Percentiles rank a stretch among this genome's conserved stretches.
Conservation (phyloP, 306 rosid species). For the Astragalus membranaceus region DNA sequence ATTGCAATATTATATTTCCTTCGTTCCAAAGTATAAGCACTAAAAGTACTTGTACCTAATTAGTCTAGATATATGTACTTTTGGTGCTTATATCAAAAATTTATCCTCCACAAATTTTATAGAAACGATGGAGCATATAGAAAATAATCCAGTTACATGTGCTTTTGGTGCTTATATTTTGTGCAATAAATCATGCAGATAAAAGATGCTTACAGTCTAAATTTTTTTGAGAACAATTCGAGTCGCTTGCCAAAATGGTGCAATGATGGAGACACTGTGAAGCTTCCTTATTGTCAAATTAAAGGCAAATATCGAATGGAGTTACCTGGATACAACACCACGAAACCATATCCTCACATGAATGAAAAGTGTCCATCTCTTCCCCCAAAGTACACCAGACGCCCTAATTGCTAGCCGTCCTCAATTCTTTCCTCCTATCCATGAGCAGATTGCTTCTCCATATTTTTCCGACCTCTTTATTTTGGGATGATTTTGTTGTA, state of each 20-base stretch:
- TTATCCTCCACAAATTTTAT: too few species aligned
- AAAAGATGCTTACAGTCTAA: slow-evolving; percentile 87
- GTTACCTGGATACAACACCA: slow-evolving; percentile 71
- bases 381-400: slow-evolving; percentile 67
- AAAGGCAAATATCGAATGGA: slow-evolving; percentile 80
- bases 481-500: neutral
- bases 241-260: slow-evolving; percentile 93
- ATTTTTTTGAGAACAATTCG: slow-evolving; percentile 68
- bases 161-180: too few species aligned
- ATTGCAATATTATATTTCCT: too few species aligned
- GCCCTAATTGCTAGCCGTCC: slow-evolving; percentile 45
- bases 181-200: slow-evolving; percentile 59
- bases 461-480: neutral
- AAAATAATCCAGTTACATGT: too few species aligned
- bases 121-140: too few species aligned
- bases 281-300: slow-evolving; percentile 94
- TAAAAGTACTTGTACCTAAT: too few species aligned
- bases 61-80: too few species aligned
- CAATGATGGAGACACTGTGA: slow-evolving; percentile 62
- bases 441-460: too few species aligned
- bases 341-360: slow-evolving; percentile 77
- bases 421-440: too few species aligned
- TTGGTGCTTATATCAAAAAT: too few species aligned
- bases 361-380: slow-evolving; percentile 92
- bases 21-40: too few species aligned